phyloP scores from a whole-genome alignment of 2,329 filamentous ascomycete genomes.

The Penicillium sp. region DNA sequence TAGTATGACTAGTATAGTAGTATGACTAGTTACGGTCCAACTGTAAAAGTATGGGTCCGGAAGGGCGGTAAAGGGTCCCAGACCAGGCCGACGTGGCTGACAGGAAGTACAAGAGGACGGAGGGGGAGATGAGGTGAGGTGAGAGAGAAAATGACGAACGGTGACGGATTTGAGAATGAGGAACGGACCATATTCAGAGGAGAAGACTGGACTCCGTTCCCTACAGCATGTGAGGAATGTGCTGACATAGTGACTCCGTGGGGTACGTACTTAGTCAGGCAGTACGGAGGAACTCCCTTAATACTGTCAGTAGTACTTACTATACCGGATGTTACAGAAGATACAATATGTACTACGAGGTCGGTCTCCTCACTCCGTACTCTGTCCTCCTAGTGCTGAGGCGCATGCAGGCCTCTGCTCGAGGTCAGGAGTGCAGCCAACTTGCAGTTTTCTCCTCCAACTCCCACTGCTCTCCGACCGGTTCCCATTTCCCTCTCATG shows the following conservation, averaged over 20 bases:
- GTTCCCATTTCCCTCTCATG: background rate
- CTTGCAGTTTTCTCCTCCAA: background rate
- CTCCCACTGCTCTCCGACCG: background rate
- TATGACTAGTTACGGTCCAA: background rate
- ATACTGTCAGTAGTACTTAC: too few relatives aligned
- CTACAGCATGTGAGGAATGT: background rate
- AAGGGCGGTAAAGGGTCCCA: slow-evolving; percentile 9
- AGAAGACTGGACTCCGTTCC: too few relatives aligned
- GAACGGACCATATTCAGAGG: background rate
- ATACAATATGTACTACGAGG: too few relatives aligned
- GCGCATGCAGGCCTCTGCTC: background rate
- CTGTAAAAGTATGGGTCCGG: slow-evolving; percentile 18
- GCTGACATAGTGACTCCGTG: background rate
- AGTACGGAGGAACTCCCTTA: background rate
- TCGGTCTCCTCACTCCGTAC: too few relatives aligned
- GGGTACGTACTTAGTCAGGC: background rate
- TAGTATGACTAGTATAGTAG: too few relatives aligned
- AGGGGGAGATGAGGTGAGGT: background rate
- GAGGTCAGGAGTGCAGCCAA: background rate
- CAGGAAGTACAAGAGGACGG: slow-evolving; percentile 4
- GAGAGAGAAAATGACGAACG: background rate
- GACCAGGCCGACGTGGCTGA: slow-evolving; percentile 20
- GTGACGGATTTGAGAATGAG: background rate
- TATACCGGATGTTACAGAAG: too few relatives aligned
- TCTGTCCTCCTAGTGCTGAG: background rate